These are phyloP conservation scores for Diaporthe ampelina DNA, from an alignment of 2,329 filamentous ascomycete species.

Conservation along the genomic window DNA sequence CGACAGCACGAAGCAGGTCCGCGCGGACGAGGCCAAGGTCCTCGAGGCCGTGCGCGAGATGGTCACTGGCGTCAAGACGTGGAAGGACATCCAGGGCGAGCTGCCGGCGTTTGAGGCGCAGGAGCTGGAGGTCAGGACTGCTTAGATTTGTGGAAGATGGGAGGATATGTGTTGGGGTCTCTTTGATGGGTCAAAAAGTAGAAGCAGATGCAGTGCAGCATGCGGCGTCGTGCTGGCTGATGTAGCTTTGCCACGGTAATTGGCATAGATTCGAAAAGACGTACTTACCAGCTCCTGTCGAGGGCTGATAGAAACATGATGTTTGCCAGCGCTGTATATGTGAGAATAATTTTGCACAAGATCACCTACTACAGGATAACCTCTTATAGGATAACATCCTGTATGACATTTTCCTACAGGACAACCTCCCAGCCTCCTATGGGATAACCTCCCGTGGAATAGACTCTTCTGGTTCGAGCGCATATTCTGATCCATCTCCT, in stretches of 20 bases:
- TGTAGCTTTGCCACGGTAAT: not conserved
- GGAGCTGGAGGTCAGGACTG: constrained; percentile 62
- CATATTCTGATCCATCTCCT: too few relatives aligned
- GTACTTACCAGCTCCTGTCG: not conserved
- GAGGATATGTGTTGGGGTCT: not conserved
- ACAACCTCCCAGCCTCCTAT: too few relatives aligned
- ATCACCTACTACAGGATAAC: too few relatives aligned
- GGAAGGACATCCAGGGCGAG: constrained; percentile 79
- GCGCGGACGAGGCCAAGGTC: constrained; percentile 85
- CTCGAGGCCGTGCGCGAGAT: constrained; percentile 76
- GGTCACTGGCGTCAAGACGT: constrained; percentile 66
- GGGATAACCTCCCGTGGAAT: too few relatives aligned
- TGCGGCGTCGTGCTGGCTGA: not conserved
- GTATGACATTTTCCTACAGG: too few relatives aligned
- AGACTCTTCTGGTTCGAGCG: too few relatives aligned
- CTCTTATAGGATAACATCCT: too few relatives aligned
- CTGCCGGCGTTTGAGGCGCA: constrained; percentile 89
- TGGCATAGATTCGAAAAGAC: not conserved
- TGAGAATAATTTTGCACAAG: too few relatives aligned
- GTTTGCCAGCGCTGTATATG: too few relatives aligned
- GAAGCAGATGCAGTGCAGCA: not conserved
- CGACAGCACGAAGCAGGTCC: constrained; percentile 91
- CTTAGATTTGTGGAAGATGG: not conserved
- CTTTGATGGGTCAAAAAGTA: constrained; percentile 2
- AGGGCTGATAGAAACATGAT: too few relatives aligned